Base-by-base conservation (phyloP, 2,329 filamentous ascomycete genomes). In the Hypomyces perniciosus region DNA sequence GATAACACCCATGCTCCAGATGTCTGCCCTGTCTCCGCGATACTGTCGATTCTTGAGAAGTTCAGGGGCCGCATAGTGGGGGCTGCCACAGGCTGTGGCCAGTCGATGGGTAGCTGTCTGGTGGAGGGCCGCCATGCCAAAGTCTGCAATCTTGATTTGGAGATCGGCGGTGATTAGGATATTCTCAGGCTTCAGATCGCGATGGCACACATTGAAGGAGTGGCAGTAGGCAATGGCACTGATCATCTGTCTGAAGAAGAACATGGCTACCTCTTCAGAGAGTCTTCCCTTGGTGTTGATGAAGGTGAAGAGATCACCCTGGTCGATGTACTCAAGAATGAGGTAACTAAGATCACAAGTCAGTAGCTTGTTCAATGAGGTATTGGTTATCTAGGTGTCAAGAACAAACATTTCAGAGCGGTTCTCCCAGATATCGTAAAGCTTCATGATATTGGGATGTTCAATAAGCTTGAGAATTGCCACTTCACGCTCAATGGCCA, bases 361-460 rank as follows among this genome's bases (percentile, higher is more conserved):
- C 20, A 51, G 44, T 10, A 13, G 12, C 1, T 28, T 1, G 9
- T 33, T 26, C n/a, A 35, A 9, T 31, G 31, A 0, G 10, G 33
- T 41, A n/a, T 8, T 7, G 20, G 26, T 4, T 38, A 39, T 8
- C 12, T 10, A 10, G 7, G 10, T 20, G 3, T 20, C 20, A 26
- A 26, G 28, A 9, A 72, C 88, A 73, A 76, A 96, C 88, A 99
- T 85, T 68, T 99, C 91, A 51, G 90, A 88, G 26, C 88, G 81
- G 65, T 96, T 97, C 71, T 99, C 93, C 92, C 92, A 99, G 30
- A 99, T 92, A 70, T 99, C 93, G 65, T 92, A 93, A 8, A 99
- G 73, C 59, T 88, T 89, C 68, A 96, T 91, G 61, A 97, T 92
- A 66, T 97, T 93, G 5, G 86, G 88, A 69, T 99, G 93, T 62